Base-by-base conservation (phyloP, 371 early-diverging fungal genomes). In the Umbelopsis sp. region DNA sequence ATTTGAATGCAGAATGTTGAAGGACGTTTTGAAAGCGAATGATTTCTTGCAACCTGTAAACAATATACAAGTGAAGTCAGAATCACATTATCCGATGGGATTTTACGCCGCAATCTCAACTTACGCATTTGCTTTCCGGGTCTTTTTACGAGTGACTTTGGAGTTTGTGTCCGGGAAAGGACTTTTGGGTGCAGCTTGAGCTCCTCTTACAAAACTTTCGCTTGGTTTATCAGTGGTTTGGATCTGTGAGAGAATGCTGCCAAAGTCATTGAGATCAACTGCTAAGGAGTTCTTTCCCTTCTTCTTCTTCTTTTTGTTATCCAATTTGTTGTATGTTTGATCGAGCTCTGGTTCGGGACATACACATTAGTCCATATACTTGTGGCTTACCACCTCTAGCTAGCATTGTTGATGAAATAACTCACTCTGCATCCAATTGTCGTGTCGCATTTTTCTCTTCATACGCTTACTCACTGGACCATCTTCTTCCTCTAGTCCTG, bases 1-100 rank as follows among this genome's bases (percentile, higher is more conserved):
- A 77, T 67, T 89, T 85, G 77, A 92, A 92, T 32, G 89, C 85
- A n/a, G 84, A 80, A 69, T 89, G 89, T 20, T 80, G 80, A 73
- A 91, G 72, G 9, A 92, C 87, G 67, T 88, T 87, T 78, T 90
- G 91, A 73, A 92, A 84, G 20, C 92, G 86, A 41, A 86, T 73
- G 29, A 91, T 91, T 66, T 92, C 92, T 68, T 85, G 79, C 72
- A 84, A 74, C 50, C 89, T 89, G 50, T 69, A 38, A 70, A 25
- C 7, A 10, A 50, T 41, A 63, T 6, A 44, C 22, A 35, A 16
- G 25, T 4, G 41, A 22, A 24, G 48, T 35, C 20, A 44, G 35
- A 37, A 53, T 14, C 22, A 46, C 22, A 38, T 16, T 35, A 62
- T 29, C 29, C 3, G 10, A 68, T 64, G 7, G 10, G 5, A 16